Base-by-base conservation (phyloP, 2,329 filamentous ascomycete species). In the Tolypocladium inflatum region DNA sequence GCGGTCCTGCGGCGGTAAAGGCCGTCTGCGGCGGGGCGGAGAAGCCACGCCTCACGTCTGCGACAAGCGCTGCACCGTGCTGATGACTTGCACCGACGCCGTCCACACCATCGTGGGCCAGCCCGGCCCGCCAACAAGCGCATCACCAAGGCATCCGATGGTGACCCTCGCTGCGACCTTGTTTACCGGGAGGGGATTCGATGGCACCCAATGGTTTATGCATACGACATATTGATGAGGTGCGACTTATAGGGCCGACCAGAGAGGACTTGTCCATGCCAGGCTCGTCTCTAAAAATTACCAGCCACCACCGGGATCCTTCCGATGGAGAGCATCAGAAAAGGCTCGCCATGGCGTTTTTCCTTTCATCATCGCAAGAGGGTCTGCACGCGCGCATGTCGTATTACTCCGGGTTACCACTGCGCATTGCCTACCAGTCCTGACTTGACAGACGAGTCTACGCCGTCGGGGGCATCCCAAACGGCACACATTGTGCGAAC, bases 51-150 rank as follows among this genome's bases (percentile, higher is more conserved):
- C 45, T 33, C 45, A 51, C 15, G 26, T 51, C 45, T 51, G 26
- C 26, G 39, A 54, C 53, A 54, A 54, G 38, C 53, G 53, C 37
- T 54, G 53, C 23, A n/a, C 53, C 53, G 38, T 55, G 53, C 53
- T 55, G 53, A 54, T 42, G 53, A 26, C 53, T 33, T 23, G 53
- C 37, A 26, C 52, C 37, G 38, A 50, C 45, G 23, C 43, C 13
- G 43, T 30, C 23, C 43, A 48, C 21, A 50, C 23, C 23, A 19
- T 30, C 45, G 15, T 50, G 8, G 21, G 15, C 45, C 15, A 19
- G 45, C 23, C 13, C 6, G 26, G 45, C 26, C 26, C 21, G 26
- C 15, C 43, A n/a, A 6, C 26, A 33, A 41, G 52, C 15, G 2
- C 52, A 39, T 41, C 52, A 8, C 10, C 53, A n/a, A 30, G 35